Base-by-base conservation (phyloP, 257 asterid genomes). In the Nicotiana undulata region DNA sequence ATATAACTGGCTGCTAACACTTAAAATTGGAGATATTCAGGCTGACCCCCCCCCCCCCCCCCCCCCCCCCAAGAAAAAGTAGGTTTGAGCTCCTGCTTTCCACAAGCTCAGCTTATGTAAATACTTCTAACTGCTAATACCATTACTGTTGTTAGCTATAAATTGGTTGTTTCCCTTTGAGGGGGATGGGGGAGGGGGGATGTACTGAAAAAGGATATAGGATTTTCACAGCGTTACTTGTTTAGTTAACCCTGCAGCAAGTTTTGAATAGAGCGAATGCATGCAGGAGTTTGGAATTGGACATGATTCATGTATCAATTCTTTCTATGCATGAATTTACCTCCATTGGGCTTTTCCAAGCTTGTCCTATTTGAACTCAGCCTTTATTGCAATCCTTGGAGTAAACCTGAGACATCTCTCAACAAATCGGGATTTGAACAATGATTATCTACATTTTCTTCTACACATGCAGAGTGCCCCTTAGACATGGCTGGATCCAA, bases 391-490 rank as follows among this genome's bases (percentile, higher is more conserved):
- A 56, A 18, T 18, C 63, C 22, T 15, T 68, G 77, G 59, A 22
- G 58, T 59, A 34, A 20, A 31, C 55, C 70, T n/a, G 67, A 77
- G 34, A 77, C 32, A 55, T 58, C 31, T 31, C 70, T 77, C 56
- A 77, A 60, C 5, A 13, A 77, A 29, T 53, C 22, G 16, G 11
- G n/a, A 56, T 59, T n/a, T 59, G 32, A 32, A 37, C 37, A 16
- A 29, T 34, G 61, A 13, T 63, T 74, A 37, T 8, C 53, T 51
- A 28, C n/a, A 34, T 28, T 79, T 61, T 28, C 32, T 80, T 83
- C 44, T 77, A 61, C 77, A n/a, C 63, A 51, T 87, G 91, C 93
- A 95, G 99, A 88, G 81, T 95, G 98, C 84, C 99, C 97, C 3
- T 88, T 95, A 89, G 95, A 92, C 84, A 89, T 93, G 78, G 88